A percentile compares a stretch with the other conserved stretches of the same genome.
Conservation (phyloP, 2,329 filamentous ascomycete species). For the Neoascochyta sp. region DNA sequence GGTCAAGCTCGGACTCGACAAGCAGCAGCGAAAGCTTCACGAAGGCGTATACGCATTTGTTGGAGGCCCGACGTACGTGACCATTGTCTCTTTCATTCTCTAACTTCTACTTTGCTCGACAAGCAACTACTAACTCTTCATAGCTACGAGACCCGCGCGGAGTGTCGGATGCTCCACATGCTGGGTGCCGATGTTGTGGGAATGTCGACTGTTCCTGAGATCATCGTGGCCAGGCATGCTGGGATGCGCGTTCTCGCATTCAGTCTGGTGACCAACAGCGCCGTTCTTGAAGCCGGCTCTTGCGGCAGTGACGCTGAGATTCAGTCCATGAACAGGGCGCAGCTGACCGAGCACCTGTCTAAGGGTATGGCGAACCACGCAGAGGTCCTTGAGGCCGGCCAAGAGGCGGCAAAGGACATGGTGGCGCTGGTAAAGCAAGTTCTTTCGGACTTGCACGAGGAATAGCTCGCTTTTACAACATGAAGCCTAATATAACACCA, state of each 20-base stretch:
- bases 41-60: constrained; percentile 66
- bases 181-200: constrained; percentile 66
- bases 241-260: constrained; percentile 62
- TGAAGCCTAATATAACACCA: no score
- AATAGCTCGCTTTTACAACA: constrained; percentile 6
- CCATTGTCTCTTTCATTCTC: constrained; percentile 1
- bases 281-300: constrained; percentile 56
- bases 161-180: constrained; percentile 59
- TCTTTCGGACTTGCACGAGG: constrained; percentile 39
- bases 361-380: constrained; percentile 61
- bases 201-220: constrained; percentile 68
- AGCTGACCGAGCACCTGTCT: constrained; percentile 55
- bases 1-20: constrained; percentile 47
- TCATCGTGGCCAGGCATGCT: constrained; percentile 62
- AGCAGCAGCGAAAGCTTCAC: constrained; percentile 52
- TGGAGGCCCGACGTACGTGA: constrained; percentile 55
- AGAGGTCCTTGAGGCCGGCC: constrained; percentile 61
- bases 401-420: constrained; percentile 59
- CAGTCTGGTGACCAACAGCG: constrained; percentile 63
- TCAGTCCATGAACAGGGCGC: constrained; percentile 47
- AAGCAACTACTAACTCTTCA: constrained; percentile 8
- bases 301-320: constrained; percentile 56
- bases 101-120: not conserved
- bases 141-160: constrained; percentile 62
- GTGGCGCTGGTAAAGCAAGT: constrained; percentile 51